phyloP scores from a whole-genome alignment of 208 protist genomes.

The Leishmania arabica region DNA sequence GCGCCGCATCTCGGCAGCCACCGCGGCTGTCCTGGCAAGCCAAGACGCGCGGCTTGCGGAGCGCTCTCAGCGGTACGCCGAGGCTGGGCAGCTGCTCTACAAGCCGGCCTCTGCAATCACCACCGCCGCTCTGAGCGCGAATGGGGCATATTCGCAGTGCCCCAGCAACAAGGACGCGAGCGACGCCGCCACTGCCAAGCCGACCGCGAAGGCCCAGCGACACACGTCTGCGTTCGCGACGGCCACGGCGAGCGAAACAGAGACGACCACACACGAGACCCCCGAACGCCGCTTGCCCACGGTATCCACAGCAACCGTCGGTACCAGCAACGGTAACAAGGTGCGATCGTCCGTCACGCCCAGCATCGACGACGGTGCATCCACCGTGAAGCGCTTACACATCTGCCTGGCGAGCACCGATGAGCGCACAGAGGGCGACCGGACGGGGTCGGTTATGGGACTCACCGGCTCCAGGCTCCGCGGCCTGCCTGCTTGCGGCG shows the following conservation, averaged over 20 bases:
- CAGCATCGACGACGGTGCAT: background rate
- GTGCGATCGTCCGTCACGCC: background rate
- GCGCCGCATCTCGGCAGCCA: constrained; percentile 8
- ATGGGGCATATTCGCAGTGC: background rate
- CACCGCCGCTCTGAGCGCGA: background rate
- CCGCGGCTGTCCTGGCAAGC: constrained; percentile 7
- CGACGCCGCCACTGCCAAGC: constrained; percentile 1
- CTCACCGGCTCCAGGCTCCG: constrained; percentile 29
- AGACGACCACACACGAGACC: constrained; percentile 13
- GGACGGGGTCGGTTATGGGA: constrained; percentile 26
- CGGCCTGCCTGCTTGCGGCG: constrained; percentile 3
- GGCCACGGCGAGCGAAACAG: background rate
- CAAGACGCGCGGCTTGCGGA: constrained; percentile 10
- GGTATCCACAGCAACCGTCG: background rate
- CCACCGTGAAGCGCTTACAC: constrained; percentile 25
- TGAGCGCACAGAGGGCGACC: constrained; percentile 28
- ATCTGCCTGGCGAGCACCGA: constrained; percentile 27
- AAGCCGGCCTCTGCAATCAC: background rate
- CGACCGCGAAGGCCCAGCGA: background rate
- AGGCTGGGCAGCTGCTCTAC: background rate
- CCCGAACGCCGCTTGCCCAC: constrained; percentile 17
- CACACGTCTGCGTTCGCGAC: background rate
- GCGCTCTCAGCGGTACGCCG: background rate
- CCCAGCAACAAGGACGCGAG: background rate
- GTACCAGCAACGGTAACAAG: background rate